Conservation (phyloP, 768 basidiomycete species). For the Glaciozyma antarctica region DNA sequence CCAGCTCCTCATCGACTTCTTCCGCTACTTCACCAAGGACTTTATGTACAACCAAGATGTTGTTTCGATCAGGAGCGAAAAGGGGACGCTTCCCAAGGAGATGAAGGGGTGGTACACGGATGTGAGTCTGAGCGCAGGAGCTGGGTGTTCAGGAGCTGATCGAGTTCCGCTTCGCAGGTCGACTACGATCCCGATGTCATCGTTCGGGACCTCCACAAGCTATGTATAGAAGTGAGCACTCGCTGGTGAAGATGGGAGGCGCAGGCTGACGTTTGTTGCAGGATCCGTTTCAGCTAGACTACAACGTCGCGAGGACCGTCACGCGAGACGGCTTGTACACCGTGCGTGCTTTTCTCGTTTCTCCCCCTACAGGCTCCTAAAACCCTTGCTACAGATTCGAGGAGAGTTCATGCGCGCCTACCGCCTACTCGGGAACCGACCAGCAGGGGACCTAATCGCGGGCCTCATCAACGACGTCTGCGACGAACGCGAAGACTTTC, state of each 20-base stretch:
- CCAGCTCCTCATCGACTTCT: slow-evolving; percentile 96
- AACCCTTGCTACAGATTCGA: slow-evolving; percentile 57
- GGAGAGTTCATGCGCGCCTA: slow-evolving; percentile 97
- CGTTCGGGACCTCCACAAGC: slow-evolving; percentile 72
- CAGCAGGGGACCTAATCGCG: slow-evolving; percentile 51
- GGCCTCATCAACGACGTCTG: slow-evolving; percentile 46
- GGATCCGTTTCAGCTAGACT: slow-evolving; percentile 96
- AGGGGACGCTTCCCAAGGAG: slow-evolving; percentile 79
- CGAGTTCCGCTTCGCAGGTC: slow-evolving; percentile 11
- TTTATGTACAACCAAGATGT: slow-evolving; percentile 86
- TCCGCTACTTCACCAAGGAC: slow-evolving; percentile 88
- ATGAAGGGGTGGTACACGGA: slow-evolving; percentile 91
- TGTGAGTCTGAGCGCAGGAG: slow-evolving; percentile 44
- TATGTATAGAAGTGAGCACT: slow-evolving; percentile 78
- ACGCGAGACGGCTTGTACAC: slow-evolving; percentile 93
- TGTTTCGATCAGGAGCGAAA: slow-evolving; percentile 63
- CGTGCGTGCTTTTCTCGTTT: slow-evolving; percentile 44
- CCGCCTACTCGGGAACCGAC: slow-evolving; percentile 63
- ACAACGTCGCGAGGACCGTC: slow-evolving; percentile 92
- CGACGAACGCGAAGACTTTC: slow-evolving; percentile 3
- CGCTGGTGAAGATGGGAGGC: not conserved
- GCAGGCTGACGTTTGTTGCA: slow-evolving; percentile 37
- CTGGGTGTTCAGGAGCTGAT: slow-evolving; percentile 6
- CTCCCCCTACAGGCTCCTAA: not conserved
- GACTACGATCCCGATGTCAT: slow-evolving; percentile 28